A percentile compares a stretch with the other conserved stretches of the same genome.
Evolutionary conservation across 2,329 filamentous ascomycete species (phyloP).

Genomic region (Penicillium sclerotigenum): DNA sequence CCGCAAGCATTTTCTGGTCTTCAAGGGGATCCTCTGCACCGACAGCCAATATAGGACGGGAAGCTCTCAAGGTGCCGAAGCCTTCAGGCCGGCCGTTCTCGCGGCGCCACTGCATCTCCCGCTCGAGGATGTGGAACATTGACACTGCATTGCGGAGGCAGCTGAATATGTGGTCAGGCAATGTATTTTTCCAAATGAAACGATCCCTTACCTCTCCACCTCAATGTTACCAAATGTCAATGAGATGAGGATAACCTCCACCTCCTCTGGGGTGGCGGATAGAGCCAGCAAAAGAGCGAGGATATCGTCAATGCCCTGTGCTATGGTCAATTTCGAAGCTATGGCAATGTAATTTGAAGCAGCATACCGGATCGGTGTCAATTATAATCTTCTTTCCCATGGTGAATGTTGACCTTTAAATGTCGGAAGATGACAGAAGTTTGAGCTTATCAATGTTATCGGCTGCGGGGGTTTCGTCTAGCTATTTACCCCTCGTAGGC

Average conservation of each 20-base stretch:
- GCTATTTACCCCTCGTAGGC: not conserved
- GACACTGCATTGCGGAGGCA: constrained; percentile 86
- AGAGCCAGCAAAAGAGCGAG: constrained; percentile 84
- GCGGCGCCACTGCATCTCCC: constrained; percentile 80
- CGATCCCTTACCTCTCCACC: constrained; percentile 63
- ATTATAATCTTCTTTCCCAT: constrained; percentile 85
- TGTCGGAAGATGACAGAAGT: not conserved
- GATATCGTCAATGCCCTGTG: constrained; percentile 78
- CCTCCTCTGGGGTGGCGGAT: constrained; percentile 74
- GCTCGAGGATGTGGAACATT: constrained; percentile 86
- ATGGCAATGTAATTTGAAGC: not conserved
- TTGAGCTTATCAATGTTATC: constrained; percentile 13
- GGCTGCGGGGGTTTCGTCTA: constrained; percentile 2
- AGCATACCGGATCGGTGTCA: constrained; percentile 82
- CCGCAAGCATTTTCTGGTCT: constrained; percentile 73
- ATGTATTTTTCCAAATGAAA: too few relatives aligned
- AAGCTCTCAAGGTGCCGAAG: constrained; percentile 68
- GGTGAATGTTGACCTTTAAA: constrained; percentile 1
- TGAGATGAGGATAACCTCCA: constrained; percentile 81
- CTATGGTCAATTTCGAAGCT: not conserved
- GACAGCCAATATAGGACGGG: constrained; percentile 79
- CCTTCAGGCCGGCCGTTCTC: constrained; percentile 64
- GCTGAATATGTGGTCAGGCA: constrained; percentile 42
- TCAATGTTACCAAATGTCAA: constrained; percentile 93
- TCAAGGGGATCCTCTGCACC: constrained; percentile 83